Evolutionary conservation across 805 yeast genomes (phyloP), one percentile per base, ranked within the genome.

Genomic region (Cephaloascus albidus): DNA sequence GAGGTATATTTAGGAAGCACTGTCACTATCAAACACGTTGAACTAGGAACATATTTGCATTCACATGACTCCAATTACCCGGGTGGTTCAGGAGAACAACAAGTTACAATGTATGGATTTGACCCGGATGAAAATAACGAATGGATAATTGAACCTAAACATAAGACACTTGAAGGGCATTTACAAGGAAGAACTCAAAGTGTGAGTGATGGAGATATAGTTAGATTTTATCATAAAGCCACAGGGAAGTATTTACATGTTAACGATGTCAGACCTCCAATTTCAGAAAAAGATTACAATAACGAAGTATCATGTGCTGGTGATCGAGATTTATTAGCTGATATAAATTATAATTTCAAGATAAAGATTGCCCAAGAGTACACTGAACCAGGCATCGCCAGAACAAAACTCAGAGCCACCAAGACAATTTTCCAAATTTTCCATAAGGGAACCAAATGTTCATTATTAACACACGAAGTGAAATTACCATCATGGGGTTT

Each of bases 241-340:
- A 83, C 97, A 1, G 74, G 80, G 14, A 76, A 77, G 45, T 75
- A 84, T 36, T 60, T 93, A 38, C 79, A 79, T 46, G 83, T 87
- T 18, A 78, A 71, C 45, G 84, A 85, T 44, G 50, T 73, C 38
- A 76, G 89, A 43, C 96, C 97, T 3, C 96, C 96, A 8, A 75
- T 88, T 20, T 75, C 90, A 8, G 95, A 86, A 53, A 93, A 86
- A 52, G 97, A 93, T 41, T 89, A 90, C 58, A 81, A 88, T 53
- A 74, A 72, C 46, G 95, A 88, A 58, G 95, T 88, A 1, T 73
- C 85, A 20, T 78, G 86, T 45, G 65, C 77, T 41, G 93, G 90
- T 3, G 74, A 73, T 57, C 57, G 67, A 4, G 74, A 78, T 1
- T 75, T 76, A 51, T 61, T 62, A 2, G 93, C 86, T 15, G 84